Conservation (phyloP, 2,329 filamentous ascomycete genomes). For the Rhinocladiella similis region DNA sequence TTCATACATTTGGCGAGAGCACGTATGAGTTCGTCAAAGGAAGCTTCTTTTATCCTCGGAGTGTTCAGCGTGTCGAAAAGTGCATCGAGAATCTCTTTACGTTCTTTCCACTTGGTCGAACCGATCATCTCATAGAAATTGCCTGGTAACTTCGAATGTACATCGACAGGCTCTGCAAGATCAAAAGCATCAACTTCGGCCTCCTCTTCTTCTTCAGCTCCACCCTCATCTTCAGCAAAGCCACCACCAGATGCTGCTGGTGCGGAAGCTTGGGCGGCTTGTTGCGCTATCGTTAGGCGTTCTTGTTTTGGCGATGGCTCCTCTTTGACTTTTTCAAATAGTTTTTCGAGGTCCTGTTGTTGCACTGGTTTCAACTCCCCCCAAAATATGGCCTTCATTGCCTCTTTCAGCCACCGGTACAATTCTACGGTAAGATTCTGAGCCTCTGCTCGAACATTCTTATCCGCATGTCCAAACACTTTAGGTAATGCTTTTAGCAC, state of each 20-base stretch:
- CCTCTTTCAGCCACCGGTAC: slow-evolving; percentile 94
- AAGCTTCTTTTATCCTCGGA: slow-evolving; percentile 86
- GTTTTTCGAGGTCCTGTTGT: slow-evolving; percentile 86
- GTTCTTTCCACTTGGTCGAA: slow-evolving; percentile 97
- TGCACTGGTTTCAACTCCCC: slow-evolving; percentile 91
- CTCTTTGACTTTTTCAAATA: slow-evolving; percentile 90
- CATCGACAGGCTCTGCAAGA: slow-evolving; percentile 80
- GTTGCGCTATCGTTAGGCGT: slow-evolving; percentile 81
- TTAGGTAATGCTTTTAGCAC: slow-evolving; percentile 86
- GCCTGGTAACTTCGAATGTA: slow-evolving; percentile 75
- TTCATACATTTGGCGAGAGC: slow-evolving; percentile 96
- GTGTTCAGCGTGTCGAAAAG: slow-evolving; percentile 76
- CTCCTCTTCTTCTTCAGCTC: slow-evolving; percentile 62
- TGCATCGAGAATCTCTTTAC: slow-evolving; percentile 89
- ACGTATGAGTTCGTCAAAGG: slow-evolving; percentile 80
- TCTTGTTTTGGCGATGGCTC: slow-evolving; percentile 88
- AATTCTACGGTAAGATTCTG: slow-evolving; percentile 90
- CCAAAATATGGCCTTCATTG: slow-evolving; percentile 99
- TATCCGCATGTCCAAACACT: slow-evolving; percentile 93
- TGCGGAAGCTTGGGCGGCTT: slow-evolving; percentile 75
- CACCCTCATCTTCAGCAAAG: slow-evolving; percentile 55
- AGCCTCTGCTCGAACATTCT: slow-evolving; percentile 93
- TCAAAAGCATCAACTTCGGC: slow-evolving; percentile 79
- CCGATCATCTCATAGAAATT: slow-evolving; percentile 80
- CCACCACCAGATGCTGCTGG: slow-evolving; percentile 60